A percentile compares a stretch with the other conserved stretches of the same genome.
Conservation (phyloP, 2,329 filamentous ascomycete species). For the Blastomyces percursus region DNA sequence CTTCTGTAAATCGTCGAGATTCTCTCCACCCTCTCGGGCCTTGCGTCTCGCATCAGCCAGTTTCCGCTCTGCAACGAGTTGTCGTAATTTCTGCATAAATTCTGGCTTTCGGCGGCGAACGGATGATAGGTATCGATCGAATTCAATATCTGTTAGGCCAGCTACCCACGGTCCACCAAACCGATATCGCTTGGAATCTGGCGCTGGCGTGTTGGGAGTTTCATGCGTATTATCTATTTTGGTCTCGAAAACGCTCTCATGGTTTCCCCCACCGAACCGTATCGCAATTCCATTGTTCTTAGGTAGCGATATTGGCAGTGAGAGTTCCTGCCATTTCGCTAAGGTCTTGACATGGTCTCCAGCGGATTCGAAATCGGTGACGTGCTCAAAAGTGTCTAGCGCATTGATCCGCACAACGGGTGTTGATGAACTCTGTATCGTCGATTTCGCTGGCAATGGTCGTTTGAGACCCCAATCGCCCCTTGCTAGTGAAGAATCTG, state of each 20-base stretch:
- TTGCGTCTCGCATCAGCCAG: constrained; percentile 27
- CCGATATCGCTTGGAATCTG: constrained; percentile 41
- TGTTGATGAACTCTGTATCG: constrained; percentile 55
- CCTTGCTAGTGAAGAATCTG: constrained; percentile 56
- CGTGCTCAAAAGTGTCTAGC: constrained; percentile 73
- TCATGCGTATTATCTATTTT: constrained; percentile 13
- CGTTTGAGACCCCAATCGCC: constrained; percentile 94
- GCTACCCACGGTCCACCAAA: constrained; percentile 49
- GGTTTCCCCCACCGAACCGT: constrained; percentile 7
- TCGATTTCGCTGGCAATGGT: constrained; percentile 64
- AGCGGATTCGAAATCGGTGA: constrained; percentile 80
- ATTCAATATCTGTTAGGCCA: constrained; percentile 46
- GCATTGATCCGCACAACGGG: constrained; percentile 65
- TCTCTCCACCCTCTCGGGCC: constrained; percentile 32
- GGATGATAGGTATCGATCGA: constrained; percentile 41
- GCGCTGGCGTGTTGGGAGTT: constrained; percentile 15
- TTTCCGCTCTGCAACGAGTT: constrained; percentile 25
- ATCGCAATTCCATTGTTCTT: constrained; percentile 13
- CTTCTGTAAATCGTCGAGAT: constrained; percentile 19
- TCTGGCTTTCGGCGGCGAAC: constrained; percentile 33
- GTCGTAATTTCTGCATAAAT: constrained; percentile 28
- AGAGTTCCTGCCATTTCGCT: constrained; percentile 76
- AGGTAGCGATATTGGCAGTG: constrained; percentile 54
- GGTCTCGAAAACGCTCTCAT: constrained; percentile 24
- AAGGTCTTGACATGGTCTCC: constrained; percentile 71